phyloP scores from a whole-genome alignment of 768 basidiomycete genomes.

The Phanerochaete carnosa region DNA sequence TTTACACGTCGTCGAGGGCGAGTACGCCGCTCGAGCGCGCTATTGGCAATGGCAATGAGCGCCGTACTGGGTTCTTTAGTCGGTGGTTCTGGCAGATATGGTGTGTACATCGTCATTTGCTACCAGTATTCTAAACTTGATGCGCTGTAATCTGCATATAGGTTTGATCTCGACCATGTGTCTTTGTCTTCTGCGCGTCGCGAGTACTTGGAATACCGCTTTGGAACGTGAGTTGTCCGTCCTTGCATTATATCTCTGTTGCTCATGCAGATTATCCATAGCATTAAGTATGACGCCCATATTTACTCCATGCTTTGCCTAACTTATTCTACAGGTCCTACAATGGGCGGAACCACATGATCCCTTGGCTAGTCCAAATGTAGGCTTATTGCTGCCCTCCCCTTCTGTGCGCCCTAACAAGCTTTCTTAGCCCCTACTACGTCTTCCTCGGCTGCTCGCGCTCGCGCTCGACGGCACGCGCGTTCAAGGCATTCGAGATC shows the following conservation, averaged over 20 bases:
- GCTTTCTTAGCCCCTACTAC: constrained; percentile 53
- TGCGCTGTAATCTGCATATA: constrained; percentile 16
- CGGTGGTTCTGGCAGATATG: constrained; percentile 80
- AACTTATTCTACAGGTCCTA: constrained; percentile 52
- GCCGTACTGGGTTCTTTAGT: constrained; percentile 51
- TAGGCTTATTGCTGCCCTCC: constrained; percentile 22
- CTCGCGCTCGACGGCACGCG: constrained; percentile 51
- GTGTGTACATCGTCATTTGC: constrained; percentile 32
- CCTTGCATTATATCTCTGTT: not conserved
- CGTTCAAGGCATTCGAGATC: constrained; percentile 57
- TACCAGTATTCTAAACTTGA: constrained; percentile 2
- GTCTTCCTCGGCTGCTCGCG: constrained; percentile 74
- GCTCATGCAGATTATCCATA: not conserved
- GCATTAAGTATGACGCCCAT: constrained; percentile 8
- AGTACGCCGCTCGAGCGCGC: constrained; percentile 55
- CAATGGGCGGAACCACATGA: constrained; percentile 70
- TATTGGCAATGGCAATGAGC: constrained; percentile 59
- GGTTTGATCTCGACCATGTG: constrained; percentile 30
- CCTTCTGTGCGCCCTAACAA: not conserved
- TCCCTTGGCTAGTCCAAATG: constrained; percentile 69
- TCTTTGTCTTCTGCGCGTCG: constrained; percentile 54
- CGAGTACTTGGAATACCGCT: constrained; percentile 75
- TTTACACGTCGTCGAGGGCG: constrained; percentile 60
- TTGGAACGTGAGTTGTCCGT: constrained; percentile 46
- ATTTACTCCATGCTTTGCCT: not conserved